Evolutionary conservation across 352 stramenopile genomes (phyloP).

Genomic region (Globisporangium canariense): DNA sequence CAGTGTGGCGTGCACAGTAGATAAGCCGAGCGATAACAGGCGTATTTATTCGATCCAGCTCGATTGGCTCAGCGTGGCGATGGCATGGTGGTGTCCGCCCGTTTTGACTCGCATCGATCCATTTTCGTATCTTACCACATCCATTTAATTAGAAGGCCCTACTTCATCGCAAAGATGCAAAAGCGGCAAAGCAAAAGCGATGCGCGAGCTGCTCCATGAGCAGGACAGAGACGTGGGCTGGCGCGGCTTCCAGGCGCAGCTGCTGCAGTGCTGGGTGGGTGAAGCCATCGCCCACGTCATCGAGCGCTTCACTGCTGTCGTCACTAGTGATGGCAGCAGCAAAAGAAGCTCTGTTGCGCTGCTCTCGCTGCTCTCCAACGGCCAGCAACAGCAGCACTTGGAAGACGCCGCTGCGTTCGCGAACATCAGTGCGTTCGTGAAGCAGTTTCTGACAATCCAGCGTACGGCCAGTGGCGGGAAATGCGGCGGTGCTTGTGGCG

Average conservation of each 20-base stretch:
- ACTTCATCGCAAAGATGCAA: background rate
- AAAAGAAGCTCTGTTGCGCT: conserved; percentile 9
- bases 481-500: background rate
- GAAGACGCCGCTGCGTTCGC: background rate
- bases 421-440: conserved; percentile 7
- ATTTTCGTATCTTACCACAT: background rate
- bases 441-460: conserved; percentile 4
- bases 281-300: conserved; percentile 31
- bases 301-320: conserved; percentile 17
- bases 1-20: background rate
- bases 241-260: conserved; percentile 19
- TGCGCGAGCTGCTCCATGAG: background rate
- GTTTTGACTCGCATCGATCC: background rate
- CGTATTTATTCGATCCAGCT: background rate
- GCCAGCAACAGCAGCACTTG: background rate
- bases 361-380: conserved; percentile 19
- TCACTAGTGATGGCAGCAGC: background rate
- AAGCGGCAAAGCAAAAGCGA: background rate
- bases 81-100: background rate
- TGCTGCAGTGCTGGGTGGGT: conserved; percentile 43
- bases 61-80: background rate
- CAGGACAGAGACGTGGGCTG: background rate
- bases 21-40: background rate
- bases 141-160: background rate
- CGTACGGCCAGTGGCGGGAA: background rate